Conservation (phyloP, 139 green algal species). For the Zygnema cylindricum region DNA sequence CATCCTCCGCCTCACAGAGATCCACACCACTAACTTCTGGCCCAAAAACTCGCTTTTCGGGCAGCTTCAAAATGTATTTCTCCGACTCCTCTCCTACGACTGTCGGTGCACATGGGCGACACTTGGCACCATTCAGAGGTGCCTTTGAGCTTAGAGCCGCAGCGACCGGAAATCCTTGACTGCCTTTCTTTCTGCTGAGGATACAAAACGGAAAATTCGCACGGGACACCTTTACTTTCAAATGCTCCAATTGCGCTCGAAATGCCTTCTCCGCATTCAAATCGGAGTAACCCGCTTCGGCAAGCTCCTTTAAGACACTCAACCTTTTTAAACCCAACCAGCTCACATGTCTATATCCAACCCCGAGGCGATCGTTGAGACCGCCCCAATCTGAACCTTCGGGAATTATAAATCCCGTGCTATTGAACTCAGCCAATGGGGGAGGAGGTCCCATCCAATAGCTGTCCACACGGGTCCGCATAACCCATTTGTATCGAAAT, state of each 20-base stretch:
- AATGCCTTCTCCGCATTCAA: constrained; percentile 22
- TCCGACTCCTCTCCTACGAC: neutral
- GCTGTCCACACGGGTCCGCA: constrained; percentile 46
- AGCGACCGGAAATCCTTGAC: constrained; percentile 18
- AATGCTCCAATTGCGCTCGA: neutral
- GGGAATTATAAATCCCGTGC: neutral
- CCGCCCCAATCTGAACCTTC: neutral
- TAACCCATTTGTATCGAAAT: constrained; percentile 34
- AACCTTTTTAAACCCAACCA: neutral
- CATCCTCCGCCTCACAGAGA: constrained; percentile 26
- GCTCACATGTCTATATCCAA: neutral
- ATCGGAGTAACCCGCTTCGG: neutral
- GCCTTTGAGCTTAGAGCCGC: neutral
- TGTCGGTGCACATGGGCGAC: constrained; percentile 31
- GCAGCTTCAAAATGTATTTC: constrained; percentile 28
- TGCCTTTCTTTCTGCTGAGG: constrained; percentile 38
- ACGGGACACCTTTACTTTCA: neutral
- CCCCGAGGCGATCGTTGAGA: constrained; percentile 25
- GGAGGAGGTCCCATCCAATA: constrained; percentile 38
- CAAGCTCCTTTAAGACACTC: neutral
- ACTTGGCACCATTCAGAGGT: constrained; percentile 54
- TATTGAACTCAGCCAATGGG: neutral
- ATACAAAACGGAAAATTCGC: constrained; percentile 11
- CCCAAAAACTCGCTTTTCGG: constrained; percentile 22
- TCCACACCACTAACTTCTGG: constrained; percentile 32